Base-by-base conservation (phyloP, 169 alveolate genomes). In the Eimeria acervulina region DNA sequence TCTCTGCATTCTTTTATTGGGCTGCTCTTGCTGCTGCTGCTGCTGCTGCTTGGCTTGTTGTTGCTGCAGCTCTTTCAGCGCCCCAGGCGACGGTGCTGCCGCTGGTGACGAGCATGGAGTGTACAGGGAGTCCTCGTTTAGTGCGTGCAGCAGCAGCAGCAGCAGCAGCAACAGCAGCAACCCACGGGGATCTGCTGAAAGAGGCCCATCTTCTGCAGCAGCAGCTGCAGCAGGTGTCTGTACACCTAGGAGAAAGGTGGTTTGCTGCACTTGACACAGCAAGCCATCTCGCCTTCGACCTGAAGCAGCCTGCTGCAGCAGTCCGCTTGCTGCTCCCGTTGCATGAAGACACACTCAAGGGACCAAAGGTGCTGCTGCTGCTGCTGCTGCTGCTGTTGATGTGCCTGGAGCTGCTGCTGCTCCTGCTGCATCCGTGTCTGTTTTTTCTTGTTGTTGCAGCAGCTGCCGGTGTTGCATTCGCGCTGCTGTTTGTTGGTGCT, bases 241-340 rank as follows among this genome's bases (percentile, higher is more conserved):
- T 98, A 47, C 96, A 98, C 40, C 95, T 97, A 42, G 97, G 98
- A 94, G 99, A 98, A 96, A 97, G 97, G 74, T 98, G 99, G 99
- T 78, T 97, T 93, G 99, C 98, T 95, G 98, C 98, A 6, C 97
- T 98, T 59, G 98, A 98, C 95, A 99, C 98, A 88, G 98, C 99
- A 26, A 96, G 98, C 93, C 97, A 97, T 85, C 90, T 97, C 44
- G 97, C 97, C 96, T 97, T 97, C 90, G 97, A 97, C 42, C 96
- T 97, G 90, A 97, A 97, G 96, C 98, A 98, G 92, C 96, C 94
- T 31, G 95, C 90, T 59, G 96, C 95, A 68, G 96, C 98, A 97
- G 95, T 96, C 66, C 96, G 81, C 63, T 84, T 97, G 59, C 96
- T 98, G 63, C 81, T 93, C 76, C 98, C 98, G 36, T 95, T 97